Evolutionary conservation across 805 yeast genomes (phyloP), one percentile per base, ranked within the genome.

Genomic region (Ogataea nonfermentans): DNA sequence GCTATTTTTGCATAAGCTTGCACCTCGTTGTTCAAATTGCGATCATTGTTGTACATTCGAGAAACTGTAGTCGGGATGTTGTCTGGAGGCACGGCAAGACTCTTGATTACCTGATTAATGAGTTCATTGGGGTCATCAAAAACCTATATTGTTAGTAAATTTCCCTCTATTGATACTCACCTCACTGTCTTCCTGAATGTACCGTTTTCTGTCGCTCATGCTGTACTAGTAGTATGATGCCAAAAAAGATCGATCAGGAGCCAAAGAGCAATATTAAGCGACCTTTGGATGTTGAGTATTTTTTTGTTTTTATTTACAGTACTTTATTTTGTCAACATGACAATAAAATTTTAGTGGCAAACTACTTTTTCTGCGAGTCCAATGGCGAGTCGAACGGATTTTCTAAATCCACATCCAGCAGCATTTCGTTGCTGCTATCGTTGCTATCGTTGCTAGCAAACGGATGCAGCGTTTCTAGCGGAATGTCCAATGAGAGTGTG

Each of bases 1-100:
- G 97, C 90, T 33, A 93, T 82, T 62, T 93, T 93, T 24, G 97
- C 99, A 62, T 91, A 93, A 0, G 99, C 99, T 65, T 90, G 95
- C n/a, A 93, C 90, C 59, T 90, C 96, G 36, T 77, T 72, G 46
- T 77, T 78, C 43, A 65, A 55, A 48, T 78, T 84, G 45, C 78
- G 77, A 36, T 81, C 87, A 61, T 93, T 93, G 40, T 91, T 78
- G 58, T 76, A 86, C 17, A 67, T 74, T 32, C 66, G 67, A 9
- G 95, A 77, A 5, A 90, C 98, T 47, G 77, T 76, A 1, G 96
- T 88, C 14, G 71, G 71, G 27, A 55, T 47, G 35, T 57, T 62
- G 29, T 84, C 85, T 17, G 79, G 80, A 0, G 98, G 96, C 9
- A 73, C 67, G 9, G 76, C 72, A 40, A 93, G 69, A 9, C 78